Conservation (phyloP, 1,284 basidiomycete genomes). For the Amylostereum chailletii region DNA sequence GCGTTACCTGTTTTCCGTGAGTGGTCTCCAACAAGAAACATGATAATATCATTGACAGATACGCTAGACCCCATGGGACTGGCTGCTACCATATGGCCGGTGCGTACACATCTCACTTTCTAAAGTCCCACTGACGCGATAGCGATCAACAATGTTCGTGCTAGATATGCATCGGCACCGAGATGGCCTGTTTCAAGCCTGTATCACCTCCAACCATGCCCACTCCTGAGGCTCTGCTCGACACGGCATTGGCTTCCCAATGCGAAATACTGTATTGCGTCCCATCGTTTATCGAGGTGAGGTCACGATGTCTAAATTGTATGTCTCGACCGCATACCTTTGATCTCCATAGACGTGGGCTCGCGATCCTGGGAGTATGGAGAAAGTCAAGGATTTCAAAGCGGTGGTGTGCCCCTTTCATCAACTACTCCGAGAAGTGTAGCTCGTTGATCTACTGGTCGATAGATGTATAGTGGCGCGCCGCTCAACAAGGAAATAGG, state of each 20-base stretch:
- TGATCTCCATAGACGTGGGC: constrained; percentile 10
- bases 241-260: constrained; percentile 10
- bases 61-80: no score
- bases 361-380: constrained; percentile 10
- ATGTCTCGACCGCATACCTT: neutral
- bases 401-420: constrained; percentile 9
- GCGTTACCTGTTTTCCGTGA: constrained; percentile 18
- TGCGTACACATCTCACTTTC: no score
- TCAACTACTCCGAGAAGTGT: neutral
- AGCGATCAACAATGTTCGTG: no score
- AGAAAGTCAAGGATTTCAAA: constrained; percentile 7
- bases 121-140: no score
- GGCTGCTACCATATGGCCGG: no score
- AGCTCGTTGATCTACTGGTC: neutral
- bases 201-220: constrained; percentile 14
- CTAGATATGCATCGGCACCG: constrained; percentile 18
- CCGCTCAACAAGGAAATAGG: constrained; percentile 12
- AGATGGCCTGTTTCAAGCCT: constrained; percentile 17
- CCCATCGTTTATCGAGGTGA: constrained; percentile 22
- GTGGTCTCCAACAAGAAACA: neutral
- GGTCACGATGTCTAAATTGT: neutral
- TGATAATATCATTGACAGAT: no score
- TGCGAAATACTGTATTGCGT: constrained; percentile 17
- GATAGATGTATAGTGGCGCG: constrained; percentile 12
- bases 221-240: constrained; percentile 17